Base-by-base conservation (phyloP, 495 filamentous ascomycete genomes). In the Daldinia grandis region DNA sequence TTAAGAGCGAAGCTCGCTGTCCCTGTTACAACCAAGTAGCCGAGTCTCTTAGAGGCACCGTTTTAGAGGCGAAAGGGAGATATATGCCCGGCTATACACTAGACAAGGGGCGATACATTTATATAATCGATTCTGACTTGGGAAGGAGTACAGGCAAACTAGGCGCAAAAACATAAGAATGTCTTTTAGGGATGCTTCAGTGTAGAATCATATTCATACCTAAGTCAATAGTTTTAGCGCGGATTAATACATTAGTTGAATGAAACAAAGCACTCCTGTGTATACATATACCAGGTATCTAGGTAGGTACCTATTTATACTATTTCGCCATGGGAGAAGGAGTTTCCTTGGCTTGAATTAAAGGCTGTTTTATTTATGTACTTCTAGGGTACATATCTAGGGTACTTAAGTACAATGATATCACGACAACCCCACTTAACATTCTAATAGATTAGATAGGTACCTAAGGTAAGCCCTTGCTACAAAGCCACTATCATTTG, bases 1-100 rank as follows among this genome's bases (percentile, higher is more conserved):
- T 78, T 80, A 33, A 88, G 83, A 66, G 82, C 85, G 2, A 85
- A 84, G 49, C 74, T 79, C 35, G 80, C 80, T 14, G 71, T 83
- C 25, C 85, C 86, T 21, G 33, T 87, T 28, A 75, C 79, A 21
- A 71, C 78, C 27, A 87, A 84, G 72, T 86, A 81, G 72, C 2
- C 27, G 30, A 25, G n/a, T 30, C 21, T 58, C 27, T 10, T 58
- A 57, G 28, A 61, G n/a, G 42, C 17, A 19, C 37, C n/a, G 51
- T 15, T 17, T 27, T 17, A 40, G 30, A 19, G 19, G 27, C 40
- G 30, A 59, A 6, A 50, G 28, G 35, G 47, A 35, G 55, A 67
- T 35, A 63, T 62, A 53, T 53, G 30, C 27, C 15, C 51, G 28
- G n/a, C 50, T 60, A 54, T 54, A 53, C 50, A 30, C 38, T 64